A percentile compares a stretch with the other conserved stretches of the same genome.
Conservation (phyloP, 179 eudicot species). For the Nepenthes alata region DNA sequence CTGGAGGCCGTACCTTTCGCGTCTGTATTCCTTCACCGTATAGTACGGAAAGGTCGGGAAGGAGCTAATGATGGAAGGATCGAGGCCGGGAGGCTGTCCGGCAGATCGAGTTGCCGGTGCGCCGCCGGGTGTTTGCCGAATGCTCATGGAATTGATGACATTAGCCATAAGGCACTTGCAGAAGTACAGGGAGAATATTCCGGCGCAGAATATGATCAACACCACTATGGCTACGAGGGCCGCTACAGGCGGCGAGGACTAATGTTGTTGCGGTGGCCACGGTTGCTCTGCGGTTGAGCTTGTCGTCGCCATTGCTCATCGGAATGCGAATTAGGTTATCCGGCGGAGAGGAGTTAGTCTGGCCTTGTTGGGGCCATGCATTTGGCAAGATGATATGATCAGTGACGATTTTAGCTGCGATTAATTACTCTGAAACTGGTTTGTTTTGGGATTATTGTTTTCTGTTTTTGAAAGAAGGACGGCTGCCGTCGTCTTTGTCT, state of each 20-base stretch:
- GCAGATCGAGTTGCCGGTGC: constrained; percentile 7
- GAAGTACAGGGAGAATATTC: constrained; percentile 33
- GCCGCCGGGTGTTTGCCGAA: constrained; percentile 14
- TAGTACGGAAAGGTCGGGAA: constrained; percentile 42
- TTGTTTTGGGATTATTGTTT: too few relatives aligned
- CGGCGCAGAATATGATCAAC: constrained; percentile 26
- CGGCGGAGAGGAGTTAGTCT: too few relatives aligned
- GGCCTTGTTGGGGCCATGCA: too few relatives aligned
- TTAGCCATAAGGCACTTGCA: constrained; percentile 35
- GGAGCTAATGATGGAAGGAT: constrained; percentile 20
- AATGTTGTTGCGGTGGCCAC: not conserved
- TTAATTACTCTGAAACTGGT: too few relatives aligned
- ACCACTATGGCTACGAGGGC: constrained; percentile 30
- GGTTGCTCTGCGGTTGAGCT: not conserved
- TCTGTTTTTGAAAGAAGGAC: too few relatives aligned
- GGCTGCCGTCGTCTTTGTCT: too few relatives aligned
- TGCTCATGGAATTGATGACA: constrained; percentile 11
- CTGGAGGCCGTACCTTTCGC: constrained; percentile 35
- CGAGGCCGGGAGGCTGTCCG: constrained; percentile 21
- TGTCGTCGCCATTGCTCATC: not conserved
- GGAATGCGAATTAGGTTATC: too few relatives aligned
- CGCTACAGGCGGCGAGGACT: constrained; percentile 14
- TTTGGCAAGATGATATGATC: too few relatives aligned
- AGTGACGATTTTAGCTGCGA: too few relatives aligned
- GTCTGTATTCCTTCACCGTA: constrained; percentile 21